These are phyloP conservation scores for Annulohypoxylon bovei DNA, from an alignment of 495 filamentous ascomycete species.

Conservation along the genomic window DNA sequence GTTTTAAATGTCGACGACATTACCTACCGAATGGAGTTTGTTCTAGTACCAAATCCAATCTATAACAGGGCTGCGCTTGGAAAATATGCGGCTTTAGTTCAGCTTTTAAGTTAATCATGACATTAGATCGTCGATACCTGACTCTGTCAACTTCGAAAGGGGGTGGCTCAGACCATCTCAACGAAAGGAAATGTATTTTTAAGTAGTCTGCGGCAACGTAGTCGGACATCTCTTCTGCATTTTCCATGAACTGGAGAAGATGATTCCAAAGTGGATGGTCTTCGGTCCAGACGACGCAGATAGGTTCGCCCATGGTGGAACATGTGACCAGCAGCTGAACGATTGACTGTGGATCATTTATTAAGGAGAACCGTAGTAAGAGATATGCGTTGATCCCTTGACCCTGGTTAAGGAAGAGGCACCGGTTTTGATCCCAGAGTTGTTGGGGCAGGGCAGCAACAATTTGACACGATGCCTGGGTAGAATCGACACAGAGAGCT, in stretches of 20 bases:
- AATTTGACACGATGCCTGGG: background rate
- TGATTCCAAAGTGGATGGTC: background rate
- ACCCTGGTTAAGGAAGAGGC: background rate
- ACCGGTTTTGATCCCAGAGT: background rate
- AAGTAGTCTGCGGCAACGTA: slow-evolving; percentile 16
- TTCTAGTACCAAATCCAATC: background rate
- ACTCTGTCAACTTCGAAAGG: background rate
- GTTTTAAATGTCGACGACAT: background rate
- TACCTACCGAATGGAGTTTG: background rate
- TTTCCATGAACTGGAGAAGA: background rate
- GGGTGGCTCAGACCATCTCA: background rate
- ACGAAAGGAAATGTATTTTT: background rate
- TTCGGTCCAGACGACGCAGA: background rate
- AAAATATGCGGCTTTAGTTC: background rate
- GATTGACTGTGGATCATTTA: background rate
- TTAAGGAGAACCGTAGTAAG: background rate
- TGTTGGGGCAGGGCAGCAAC: background rate
- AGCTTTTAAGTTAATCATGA: background rate
- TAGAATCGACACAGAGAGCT: background rate
- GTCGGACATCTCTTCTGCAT: background rate
- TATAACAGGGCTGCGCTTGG: background rate
- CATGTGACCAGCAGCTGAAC: background rate
- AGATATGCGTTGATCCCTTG: slow-evolving; percentile 2
- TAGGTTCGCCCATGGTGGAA: background rate
- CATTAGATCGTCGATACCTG: background rate